Base-by-base conservation (phyloP, 805 yeast genomes). In the Kluyveromyces lactis region DNA sequence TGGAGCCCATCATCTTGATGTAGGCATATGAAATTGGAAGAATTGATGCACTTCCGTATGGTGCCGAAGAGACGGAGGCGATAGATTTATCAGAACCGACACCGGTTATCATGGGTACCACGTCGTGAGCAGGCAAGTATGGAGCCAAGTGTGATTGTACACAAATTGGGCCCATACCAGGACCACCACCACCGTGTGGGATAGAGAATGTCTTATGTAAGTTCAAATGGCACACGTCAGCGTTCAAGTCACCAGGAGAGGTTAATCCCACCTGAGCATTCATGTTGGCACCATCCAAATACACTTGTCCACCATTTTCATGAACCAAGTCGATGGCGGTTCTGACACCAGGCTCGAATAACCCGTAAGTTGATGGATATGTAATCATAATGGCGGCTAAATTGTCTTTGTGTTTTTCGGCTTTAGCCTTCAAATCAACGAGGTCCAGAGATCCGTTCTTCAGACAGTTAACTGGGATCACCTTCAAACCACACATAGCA, bases 151-250 rank as follows among this genome's bases (percentile, higher is more conserved):
- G 95, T 36, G 72, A 66, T 50, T 79, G 81, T 42, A 90, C 97
- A 72, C 97, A 86, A 47, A 92, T 92, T 38, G 97, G 97, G 15
- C 97, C 98, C 54, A 87, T 95, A 58, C 97, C 98, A 31, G 98
- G 98, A 31, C 98, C 98, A 60, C 98, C 98, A 58, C 98, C 98
- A 56, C 98, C 98, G 56, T 92, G 98, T 40, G 96, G 94, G 56
- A 92, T 86, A 33, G 97, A 87, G 70, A 92, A 92, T 1, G 98
- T 92, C 68, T 92, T 92, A 71, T 92, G 98, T 58, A 92, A 71
- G 62, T 92, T 92, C 68, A 92, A 73, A 56, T 92, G 98, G 63
- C 98, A 92, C 31, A 92, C 97, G 66, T 92, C 98, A 10, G 97
- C 97, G 39, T 97, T 97, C 51, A 92, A 68, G 57, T 87, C 97